A percentile compares a stretch with the other conserved stretches of the same genome.
phyloP scores from a whole-genome alignment of 768 basidiomycete species.

The Suillus luteus region DNA sequence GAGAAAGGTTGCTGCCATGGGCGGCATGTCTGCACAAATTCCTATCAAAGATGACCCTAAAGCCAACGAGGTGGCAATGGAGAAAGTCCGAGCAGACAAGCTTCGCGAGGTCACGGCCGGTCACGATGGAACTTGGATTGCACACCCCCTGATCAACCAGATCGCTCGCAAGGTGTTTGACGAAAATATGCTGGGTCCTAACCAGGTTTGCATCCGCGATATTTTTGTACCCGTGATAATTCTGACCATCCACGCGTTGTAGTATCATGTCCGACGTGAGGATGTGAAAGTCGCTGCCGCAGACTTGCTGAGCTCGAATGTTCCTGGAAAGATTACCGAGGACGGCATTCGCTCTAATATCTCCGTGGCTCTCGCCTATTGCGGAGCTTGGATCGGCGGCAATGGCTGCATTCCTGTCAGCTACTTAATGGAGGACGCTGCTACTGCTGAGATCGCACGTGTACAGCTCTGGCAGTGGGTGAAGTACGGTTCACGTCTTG shows the following conservation, averaged over 20 bases:
- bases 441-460: constrained; percentile 97
- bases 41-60: constrained; percentile 94
- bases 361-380: constrained; percentile 86
- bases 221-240: constrained; percentile 2
- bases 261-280: constrained; percentile 92
- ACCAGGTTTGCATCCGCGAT: constrained; percentile 61
- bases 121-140: constrained; percentile 99
- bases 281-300: constrained; percentile 87
- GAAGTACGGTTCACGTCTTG: constrained; percentile 70
- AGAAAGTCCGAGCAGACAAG: constrained; percentile 93
- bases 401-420: constrained; percentile 98
- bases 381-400: constrained; percentile 95
- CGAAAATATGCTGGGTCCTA: constrained; percentile 94
- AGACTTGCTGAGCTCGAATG: constrained; percentile 79
- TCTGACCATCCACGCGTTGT: constrained; percentile 1
- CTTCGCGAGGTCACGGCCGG: constrained; percentile 93
- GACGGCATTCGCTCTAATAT: constrained; percentile 89
- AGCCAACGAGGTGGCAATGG: constrained; percentile 95
- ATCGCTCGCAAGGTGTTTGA: constrained; percentile 92
- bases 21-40: constrained; percentile 99
- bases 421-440: constrained; percentile 97
- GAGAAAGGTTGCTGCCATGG: constrained; percentile 98
- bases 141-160: constrained; percentile 92
- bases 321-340: constrained; percentile 87
- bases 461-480: constrained; percentile 99